Evolutionary conservation across 2,329 filamentous ascomycete genomes (phyloP), one percentile per base, ranked within the genome.

Genomic region (Beauveria varroae): DNA sequence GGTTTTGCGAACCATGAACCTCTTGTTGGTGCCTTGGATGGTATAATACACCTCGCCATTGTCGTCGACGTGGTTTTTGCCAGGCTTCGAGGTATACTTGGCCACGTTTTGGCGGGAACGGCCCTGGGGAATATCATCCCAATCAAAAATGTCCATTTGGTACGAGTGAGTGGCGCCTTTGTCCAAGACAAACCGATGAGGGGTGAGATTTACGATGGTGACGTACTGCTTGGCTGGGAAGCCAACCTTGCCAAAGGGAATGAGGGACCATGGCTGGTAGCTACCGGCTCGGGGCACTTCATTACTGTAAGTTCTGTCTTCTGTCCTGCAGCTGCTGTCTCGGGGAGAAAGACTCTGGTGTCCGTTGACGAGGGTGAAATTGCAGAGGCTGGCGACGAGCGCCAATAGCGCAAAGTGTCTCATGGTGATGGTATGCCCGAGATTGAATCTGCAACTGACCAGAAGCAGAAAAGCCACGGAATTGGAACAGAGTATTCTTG

Each of bases 181-280:
- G 22, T 65, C 64, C 47, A 71, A 63, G 14, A 63, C 61, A 63
- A 73, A 68, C 18, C 66, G 64, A 44, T 74, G 68, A 1, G 72
- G 72, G 4, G 72, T 74, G 30, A 74, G 65, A 47, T 74, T 73
- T 34, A 74, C 71, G 18, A 74, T 69, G 2, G 72, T 71, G 55
- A 74, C 61, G 62, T 71, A 74, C 41, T 69, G 69, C 22, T 63
- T 67, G 18, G 62, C 62, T 5, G 62, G 62, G 47, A 63, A 54
- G 44, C 62, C 62, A 26, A 63, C 56, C 52, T 60, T 60, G 7
- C 34, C 57, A 47, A 63, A 61, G 5, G 57, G 57, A 37, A 63
- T 63, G 40, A 63, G 62, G n/a, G 20, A 20, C 57, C 57, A 63
- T 57, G 62, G 62, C 40, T 63, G 62, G 57, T 63, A 57, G 46